Evolutionary conservation across 139 green algal genomes (phyloP).

Genomic region (Eudorina sp.): DNA sequence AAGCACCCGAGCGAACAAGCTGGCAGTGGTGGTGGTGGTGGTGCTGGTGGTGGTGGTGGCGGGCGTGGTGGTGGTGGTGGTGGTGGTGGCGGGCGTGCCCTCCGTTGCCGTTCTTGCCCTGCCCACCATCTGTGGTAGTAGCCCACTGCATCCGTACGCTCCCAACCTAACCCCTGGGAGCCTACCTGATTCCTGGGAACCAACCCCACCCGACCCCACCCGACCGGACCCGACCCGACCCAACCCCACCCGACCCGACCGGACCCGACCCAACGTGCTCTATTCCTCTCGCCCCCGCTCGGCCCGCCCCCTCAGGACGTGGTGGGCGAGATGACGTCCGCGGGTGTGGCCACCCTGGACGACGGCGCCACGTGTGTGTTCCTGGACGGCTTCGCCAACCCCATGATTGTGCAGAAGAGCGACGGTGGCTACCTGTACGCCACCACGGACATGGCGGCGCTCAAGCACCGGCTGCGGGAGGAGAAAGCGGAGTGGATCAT

Average conservation of each 20-base stretch:
- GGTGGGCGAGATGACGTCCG: slow-evolving; percentile 85
- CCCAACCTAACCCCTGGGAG: too few species aligned
- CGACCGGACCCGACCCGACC: too few species aligned
- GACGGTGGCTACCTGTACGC: slow-evolving; percentile 97
- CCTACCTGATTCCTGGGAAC: too few species aligned
- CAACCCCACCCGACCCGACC: too few species aligned
- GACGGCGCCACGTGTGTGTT: slow-evolving; percentile 92
- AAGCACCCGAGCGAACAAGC: too few species aligned
- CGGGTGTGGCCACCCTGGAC: slow-evolving; percentile 81
- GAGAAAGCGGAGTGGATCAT: slow-evolving; percentile 98
- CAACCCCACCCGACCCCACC: too few species aligned
- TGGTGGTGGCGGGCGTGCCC: not conserved
- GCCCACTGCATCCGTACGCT: too few species aligned
- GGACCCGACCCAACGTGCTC: too few species aligned
- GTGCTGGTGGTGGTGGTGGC: not conserved
- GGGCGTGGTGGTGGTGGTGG: not conserved
- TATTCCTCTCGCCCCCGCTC: not conserved
- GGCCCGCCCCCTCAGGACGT: slow-evolving; percentile 31
- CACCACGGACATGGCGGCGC: slow-evolving; percentile 93
- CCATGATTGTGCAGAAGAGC: slow-evolving; percentile 96
- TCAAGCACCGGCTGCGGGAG: slow-evolving; percentile 86
- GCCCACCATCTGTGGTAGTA: too few species aligned
- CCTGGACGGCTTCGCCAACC: slow-evolving; percentile 76
- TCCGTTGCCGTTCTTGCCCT: not conserved
- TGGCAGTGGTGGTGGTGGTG: not conserved